Conservation (phyloP, 2,329 filamentous ascomycete genomes). For the Colletotrichum sp. region DNA sequence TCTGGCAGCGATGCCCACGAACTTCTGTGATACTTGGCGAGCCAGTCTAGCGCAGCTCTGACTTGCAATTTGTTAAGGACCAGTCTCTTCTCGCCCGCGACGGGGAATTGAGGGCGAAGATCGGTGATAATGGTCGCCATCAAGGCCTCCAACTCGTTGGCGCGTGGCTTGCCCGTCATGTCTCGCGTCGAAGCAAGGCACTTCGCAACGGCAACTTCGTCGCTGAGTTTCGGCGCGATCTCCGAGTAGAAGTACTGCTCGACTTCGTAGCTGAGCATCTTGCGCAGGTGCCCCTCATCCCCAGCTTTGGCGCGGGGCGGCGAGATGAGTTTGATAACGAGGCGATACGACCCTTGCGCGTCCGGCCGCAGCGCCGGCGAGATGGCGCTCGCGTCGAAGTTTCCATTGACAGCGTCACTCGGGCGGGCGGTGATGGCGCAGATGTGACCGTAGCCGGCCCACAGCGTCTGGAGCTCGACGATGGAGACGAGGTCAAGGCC, state of each 20-base stretch:
- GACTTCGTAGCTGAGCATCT: constrained; percentile 70
- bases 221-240: constrained; percentile 54
- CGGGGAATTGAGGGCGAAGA: constrained; percentile 55
- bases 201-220: constrained; percentile 51
- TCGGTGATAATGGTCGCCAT: constrained; percentile 65
- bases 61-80: constrained; percentile 54
- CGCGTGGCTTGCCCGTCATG: constrained; percentile 26
- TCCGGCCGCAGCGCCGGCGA: constrained; percentile 23
- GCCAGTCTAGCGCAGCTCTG: constrained; percentile 63
- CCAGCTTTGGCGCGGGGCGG: constrained; percentile 44
- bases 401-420: not conserved
- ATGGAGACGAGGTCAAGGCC: constrained; percentile 44
- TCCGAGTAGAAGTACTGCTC: constrained; percentile 70
- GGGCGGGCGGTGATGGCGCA: constrained; percentile 55
- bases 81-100: constrained; percentile 60
- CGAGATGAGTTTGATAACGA: constrained; percentile 66
- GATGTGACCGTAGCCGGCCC: constrained; percentile 62
- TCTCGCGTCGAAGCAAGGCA: constrained; percentile 51
- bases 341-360: constrained; percentile 32
- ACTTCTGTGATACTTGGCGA: constrained; percentile 64
- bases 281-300: constrained; percentile 68
- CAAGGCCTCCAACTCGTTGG: constrained; percentile 39
- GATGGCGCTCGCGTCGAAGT: not conserved
- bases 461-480: constrained; percentile 46
- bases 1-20: constrained; percentile 48